Evolutionary conservation across 805 yeast species (phyloP), one percentile per base, ranked within the genome.

Genomic region (Candida multigemmis): DNA sequence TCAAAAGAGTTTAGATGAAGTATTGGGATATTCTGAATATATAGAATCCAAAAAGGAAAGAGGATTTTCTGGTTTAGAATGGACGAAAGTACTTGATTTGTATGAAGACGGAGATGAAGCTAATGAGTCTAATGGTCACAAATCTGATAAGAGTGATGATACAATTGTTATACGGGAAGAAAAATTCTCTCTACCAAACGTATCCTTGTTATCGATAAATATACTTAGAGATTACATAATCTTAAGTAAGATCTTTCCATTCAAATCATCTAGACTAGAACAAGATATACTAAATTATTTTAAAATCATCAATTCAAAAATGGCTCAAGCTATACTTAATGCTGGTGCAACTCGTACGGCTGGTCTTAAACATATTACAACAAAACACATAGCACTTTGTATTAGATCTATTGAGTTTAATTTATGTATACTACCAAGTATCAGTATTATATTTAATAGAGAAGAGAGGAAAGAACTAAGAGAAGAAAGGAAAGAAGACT

Each of bases 281-380:
- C 53, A 53, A 15, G 56, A 65, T 32, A 27, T 71, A 16, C 37
- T 77, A 23, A 63, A 65, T 22, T 50, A 44, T 33, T 52, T 58
- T 36, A 60, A 59, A 27, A 45, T 66, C 7, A 53, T 71, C 41
- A 77, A 79, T 38, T 48, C 71, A 11, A 68, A 74, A 33, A 55
- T 71, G 5, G 65, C 71, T 4, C 71, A 71, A 34, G 69, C 81
- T 4, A 75, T 81, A 21, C 53, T 81, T 19, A 79, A 77, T 23
- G 85, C 87, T 1, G 83, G 81, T 22, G 89, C 89, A 1, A 77
- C 82, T 2, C 53, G 73, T 36, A 71, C 86, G 1, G 82, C 89
- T 0, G 85, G 83, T 0, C 56, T 80, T 26, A 74, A 68, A 36
- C 86, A 79, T 42, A 79, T 81, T 26, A 75, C 83, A 3, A 77